Base-by-base conservation (phyloP, 2,329 filamentous ascomycete species). In the Colletotrichum sojae region DNA sequence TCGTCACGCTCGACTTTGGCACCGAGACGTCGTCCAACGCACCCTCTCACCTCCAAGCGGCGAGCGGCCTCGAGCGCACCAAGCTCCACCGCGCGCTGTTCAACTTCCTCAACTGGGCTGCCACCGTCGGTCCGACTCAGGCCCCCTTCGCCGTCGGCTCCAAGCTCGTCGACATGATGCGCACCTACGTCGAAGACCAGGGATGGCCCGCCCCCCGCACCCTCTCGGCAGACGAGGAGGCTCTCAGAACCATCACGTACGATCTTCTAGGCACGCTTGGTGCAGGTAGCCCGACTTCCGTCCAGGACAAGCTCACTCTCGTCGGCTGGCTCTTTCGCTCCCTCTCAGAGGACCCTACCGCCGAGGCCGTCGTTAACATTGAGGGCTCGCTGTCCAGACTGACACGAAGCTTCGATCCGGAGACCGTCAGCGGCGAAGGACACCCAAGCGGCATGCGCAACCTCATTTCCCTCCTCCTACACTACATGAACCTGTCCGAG, bases 251-350 rank as follows among this genome's bases (percentile, higher is more conserved):
- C 6, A 91, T 92, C 75, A 94, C 92, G 1, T 98, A 98, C 78
- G 95, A 98, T 78, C 94, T 93, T 0, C 94, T 98, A 46, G 96
- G 95, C 0, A 87, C 96, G 15, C 81, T 98, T 25, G 90, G 92
- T 63, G 89, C 90, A 72, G 89, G 88, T 4, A 88, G 91, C 4
- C 81, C 86, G 3, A 86, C 89, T 73, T 82, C 90, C 4, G 75
- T 89, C 13, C 80, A 81, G 46, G 83, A 86, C 85, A 75, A 89
- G 84, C 64, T 87, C 39, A 71, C 83, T 89, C 57, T 89, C 89
- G 73, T 88, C 0, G 67, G 87, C 58, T 98, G 94, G 92, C 85
- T 98, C 0, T 97, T 98, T 75, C 88, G 88, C 27, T 95, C 95
- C 0, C 84, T 98, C 3, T 91, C 91, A 12, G 91, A 94, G 72